These are phyloP conservation scores for Scedosporium dehoogii DNA, from an alignment of 2,329 filamentous ascomycete genomes.

Conservation along the genomic window DNA sequence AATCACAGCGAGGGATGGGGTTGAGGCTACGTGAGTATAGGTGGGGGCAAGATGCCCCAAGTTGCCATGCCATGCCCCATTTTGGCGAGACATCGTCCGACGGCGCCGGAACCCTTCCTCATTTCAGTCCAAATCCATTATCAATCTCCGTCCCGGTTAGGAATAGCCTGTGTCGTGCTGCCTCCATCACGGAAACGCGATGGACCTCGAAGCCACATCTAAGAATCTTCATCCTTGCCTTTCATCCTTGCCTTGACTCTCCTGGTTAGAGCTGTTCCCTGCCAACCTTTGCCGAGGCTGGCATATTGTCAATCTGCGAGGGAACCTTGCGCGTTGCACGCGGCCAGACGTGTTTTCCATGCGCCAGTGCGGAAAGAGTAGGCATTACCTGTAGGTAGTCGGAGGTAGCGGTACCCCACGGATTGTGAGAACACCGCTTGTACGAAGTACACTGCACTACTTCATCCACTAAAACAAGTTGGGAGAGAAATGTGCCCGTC, in stretches of 20 bases:
- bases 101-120: neutral
- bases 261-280: neutral
- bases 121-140: constrained; percentile 1
- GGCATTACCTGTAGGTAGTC: too few relatives aligned
- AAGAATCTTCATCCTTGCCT: neutral
- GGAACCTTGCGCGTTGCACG: neutral
- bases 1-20: neutral
- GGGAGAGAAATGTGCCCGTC: too few relatives aligned
- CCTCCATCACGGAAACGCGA: neutral
- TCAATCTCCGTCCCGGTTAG: constrained; percentile 1
- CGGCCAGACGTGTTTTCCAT: too few relatives aligned
- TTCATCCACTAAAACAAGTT: too few relatives aligned
- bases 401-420: too few relatives aligned
- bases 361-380: too few relatives aligned
- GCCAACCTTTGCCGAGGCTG: neutral
- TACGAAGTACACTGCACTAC: too few relatives aligned
- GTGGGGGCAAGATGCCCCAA: neutral
- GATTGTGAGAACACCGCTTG: too few relatives aligned
- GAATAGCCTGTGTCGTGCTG: neutral
- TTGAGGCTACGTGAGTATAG: neutral
- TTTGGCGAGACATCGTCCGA: neutral
- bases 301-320: neutral
- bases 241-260: neutral
- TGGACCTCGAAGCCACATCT: neutral
- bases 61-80: neutral